Evolutionary conservation across 495 filamentous ascomycete genomes (phyloP).

Genomic region (Astrothelium subdiscretum): DNA sequence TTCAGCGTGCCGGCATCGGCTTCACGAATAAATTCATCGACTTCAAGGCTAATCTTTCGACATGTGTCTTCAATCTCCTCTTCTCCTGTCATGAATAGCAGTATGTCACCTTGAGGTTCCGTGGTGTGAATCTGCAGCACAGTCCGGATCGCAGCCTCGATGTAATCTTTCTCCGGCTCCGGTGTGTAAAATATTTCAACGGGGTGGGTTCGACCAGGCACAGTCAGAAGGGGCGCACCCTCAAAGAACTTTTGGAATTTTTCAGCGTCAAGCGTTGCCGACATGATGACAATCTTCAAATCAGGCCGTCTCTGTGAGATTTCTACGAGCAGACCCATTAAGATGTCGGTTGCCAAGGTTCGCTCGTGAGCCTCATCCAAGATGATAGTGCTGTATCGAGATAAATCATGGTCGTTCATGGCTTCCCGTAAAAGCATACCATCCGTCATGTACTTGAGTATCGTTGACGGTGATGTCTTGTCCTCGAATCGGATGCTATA

Average conservation of each 20-base stretch:
- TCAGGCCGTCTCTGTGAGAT: constrained; percentile 67
- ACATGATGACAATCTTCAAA: constrained; percentile 97
- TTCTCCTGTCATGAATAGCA: constrained; percentile 94
- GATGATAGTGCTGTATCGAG: constrained; percentile 93
- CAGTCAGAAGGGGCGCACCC: constrained; percentile 81
- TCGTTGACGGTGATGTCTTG: constrained; percentile 77
- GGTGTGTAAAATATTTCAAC: constrained; percentile 99
- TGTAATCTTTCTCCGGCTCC: constrained; percentile 91
- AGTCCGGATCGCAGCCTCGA: constrained; percentile 86
- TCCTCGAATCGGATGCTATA: constrained; percentile 99
- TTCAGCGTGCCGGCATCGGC: constrained; percentile 80
- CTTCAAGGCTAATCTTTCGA: constrained; percentile 80
- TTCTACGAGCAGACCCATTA: constrained; percentile 91
- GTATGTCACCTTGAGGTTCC: constrained; percentile 86
- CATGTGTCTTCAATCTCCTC: constrained; percentile 98
- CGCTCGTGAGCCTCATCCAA: constrained; percentile 97
- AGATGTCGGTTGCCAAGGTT: constrained; percentile 86
- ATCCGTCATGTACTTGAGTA: constrained; percentile 99
- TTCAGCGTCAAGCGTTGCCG: constrained; percentile 88
- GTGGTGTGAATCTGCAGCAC: constrained; percentile 92
- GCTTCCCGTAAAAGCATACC: constrained; percentile 97
- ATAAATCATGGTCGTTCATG: constrained; percentile 89
- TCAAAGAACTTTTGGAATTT: constrained; percentile 99
- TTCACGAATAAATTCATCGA: constrained; percentile 80
- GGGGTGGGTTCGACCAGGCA: constrained; percentile 89